These are phyloP conservation scores for Parachlorella kessleri DNA, from an alignment of 139 green algal species.

Conservation along the genomic window DNA sequence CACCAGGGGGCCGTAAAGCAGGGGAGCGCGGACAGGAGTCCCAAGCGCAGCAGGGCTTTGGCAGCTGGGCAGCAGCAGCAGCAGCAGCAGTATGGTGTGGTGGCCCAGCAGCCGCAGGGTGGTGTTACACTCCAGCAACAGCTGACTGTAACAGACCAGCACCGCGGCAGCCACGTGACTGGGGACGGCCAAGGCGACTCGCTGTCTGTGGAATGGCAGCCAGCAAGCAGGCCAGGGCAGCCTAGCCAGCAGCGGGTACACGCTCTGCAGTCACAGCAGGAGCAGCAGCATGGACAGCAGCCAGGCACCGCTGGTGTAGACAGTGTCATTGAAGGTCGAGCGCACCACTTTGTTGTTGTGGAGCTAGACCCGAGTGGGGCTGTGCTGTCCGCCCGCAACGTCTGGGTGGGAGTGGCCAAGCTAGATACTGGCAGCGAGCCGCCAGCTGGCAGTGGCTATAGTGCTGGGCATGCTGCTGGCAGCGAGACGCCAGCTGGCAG, in stretches of 20 bases:
- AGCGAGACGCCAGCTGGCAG: neutral
- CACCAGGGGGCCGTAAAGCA: neutral
- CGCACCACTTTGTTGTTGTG: slow-evolving; percentile 37
- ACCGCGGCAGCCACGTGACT: too few species aligned
- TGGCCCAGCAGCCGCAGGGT: too few species aligned
- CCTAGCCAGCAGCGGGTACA: neutral
- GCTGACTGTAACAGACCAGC: too few species aligned
- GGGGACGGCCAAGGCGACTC: neutral
- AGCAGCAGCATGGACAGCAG: neutral
- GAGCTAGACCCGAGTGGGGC: slow-evolving; percentile 13
- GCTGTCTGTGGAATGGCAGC: neutral
- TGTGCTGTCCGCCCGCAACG: slow-evolving; percentile 17
- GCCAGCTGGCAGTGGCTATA: neutral
- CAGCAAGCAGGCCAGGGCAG: neutral
- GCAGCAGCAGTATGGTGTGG: too few species aligned
- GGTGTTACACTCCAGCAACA: too few species aligned
- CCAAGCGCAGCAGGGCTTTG: neutral
- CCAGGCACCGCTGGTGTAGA: neutral
- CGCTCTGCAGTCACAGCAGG: neutral
- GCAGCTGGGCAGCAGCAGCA: too few species aligned
- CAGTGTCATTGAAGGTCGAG: neutral
- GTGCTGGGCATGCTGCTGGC: neutral
- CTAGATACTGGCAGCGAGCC: neutral
- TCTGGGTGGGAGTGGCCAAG: slow-evolving; percentile 35
- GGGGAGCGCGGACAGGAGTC: neutral